These are phyloP conservation scores for Helichrysum umbraculigerum DNA, from an alignment of 129 eudicot species.

Conservation along the genomic window DNA sequence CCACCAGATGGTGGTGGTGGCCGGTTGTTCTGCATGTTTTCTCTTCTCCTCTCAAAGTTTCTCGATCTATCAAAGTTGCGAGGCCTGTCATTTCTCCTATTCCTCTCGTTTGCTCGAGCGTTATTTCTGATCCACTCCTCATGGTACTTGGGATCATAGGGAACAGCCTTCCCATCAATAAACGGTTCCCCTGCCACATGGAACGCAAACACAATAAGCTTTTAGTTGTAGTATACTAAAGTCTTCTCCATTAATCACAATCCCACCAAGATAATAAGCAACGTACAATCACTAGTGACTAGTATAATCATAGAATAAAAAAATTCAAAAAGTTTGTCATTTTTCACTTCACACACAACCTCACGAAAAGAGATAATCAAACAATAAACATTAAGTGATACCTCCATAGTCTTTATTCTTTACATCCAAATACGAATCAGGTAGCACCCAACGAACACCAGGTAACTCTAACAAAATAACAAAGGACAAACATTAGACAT, in stretches of 20 bases:
- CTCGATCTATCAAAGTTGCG: conserved; percentile 83
- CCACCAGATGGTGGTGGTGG: conserved; percentile 33
- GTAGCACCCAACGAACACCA: conserved; percentile 91
- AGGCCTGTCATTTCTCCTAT: conserved; percentile 88
- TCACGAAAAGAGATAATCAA: conserved; percentile 15
- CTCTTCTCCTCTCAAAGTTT: conserved; percentile 78
- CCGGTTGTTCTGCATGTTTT: conserved; percentile 47
- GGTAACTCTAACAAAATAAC: conserved; percentile 52
- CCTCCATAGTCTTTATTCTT: conserved; percentile 96
- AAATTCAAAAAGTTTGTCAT: not conserved
- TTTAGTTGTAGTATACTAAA: not conserved
- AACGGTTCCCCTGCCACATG: conserved; percentile 81
- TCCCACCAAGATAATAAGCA: not conserved
- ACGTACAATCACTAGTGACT: not conserved
- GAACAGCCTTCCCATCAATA: conserved; percentile 85
- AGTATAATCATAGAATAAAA: not conserved
- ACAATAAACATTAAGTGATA: conserved; percentile 24
- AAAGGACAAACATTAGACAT: not conserved
- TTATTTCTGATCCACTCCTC: conserved; percentile 98
- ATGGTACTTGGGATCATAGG: conserved; percentile 96
- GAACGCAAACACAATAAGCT: conserved; percentile 2
- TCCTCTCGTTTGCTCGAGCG: conserved; percentile 82
- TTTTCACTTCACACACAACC: not conserved
- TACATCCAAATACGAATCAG: conserved; percentile 94
- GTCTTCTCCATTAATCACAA: too few species aligned